Evolutionary conservation across 345 rosid genomes (phyloP).

Genomic region (Aquilaria malaccensis): DNA sequence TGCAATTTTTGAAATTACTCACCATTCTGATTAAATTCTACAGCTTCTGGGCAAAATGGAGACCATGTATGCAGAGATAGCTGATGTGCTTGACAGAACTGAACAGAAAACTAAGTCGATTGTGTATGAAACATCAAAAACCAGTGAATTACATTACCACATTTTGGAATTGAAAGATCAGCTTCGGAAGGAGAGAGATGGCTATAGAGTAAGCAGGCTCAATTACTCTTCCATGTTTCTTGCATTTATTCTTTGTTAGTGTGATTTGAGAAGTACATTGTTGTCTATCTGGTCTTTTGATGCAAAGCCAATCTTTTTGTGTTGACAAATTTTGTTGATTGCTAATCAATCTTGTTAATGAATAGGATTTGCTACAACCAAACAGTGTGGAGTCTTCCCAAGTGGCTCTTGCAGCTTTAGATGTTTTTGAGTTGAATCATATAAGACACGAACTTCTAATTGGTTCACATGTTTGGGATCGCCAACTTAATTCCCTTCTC

Average conservation of each 20-base stretch:
- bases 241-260: no score
- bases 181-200: slow-evolving; percentile 54
- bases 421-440: slow-evolving; percentile 74
- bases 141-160: slow-evolving; percentile 38
- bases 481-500: slow-evolving; percentile 58
- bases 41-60: slow-evolving; percentile 71
- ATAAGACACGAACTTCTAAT: slow-evolving; percentile 62
- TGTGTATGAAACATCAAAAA: slow-evolving; percentile 36
- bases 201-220: slow-evolving; percentile 48
- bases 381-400: slow-evolving; percentile 35
- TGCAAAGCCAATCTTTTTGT: slow-evolving; percentile 6
- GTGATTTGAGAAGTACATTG: neutral
- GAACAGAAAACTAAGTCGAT: slow-evolving; percentile 45
- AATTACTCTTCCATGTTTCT: neutral
- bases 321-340: neutral
- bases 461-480: slow-evolving; percentile 75
- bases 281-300: neutral
- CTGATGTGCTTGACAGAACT: slow-evolving; percentile 46
- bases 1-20: neutral
- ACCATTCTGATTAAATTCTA: slow-evolving; percentile 2
- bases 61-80: slow-evolving; percentile 54
- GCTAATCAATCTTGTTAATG: slow-evolving; percentile 7
- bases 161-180: slow-evolving; percentile 57
- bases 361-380: slow-evolving; percentile 57
- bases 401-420: slow-evolving; percentile 33